A percentile compares a stretch with the other conserved stretches of the same genome.
These are phyloP conservation scores for Chlorella sp. DNA, from an alignment of 139 green algal genomes.

Conservation along the genomic window DNA sequence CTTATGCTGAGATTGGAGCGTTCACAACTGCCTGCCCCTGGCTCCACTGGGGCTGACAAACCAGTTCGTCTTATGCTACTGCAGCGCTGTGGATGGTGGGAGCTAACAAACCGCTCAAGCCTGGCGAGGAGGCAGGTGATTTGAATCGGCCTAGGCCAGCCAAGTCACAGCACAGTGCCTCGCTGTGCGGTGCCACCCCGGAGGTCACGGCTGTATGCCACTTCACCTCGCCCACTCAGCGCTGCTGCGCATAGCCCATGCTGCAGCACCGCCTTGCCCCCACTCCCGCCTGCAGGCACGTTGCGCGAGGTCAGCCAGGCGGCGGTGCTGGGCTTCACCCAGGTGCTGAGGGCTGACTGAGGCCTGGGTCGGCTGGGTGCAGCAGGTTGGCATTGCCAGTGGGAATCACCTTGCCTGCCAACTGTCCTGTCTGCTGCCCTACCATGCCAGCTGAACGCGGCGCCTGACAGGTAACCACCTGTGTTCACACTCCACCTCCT, in stretches of 20 bases:
- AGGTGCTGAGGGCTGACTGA: background rate
- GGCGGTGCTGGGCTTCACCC: slow-evolving; percentile 11
- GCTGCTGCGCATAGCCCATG: too few species aligned
- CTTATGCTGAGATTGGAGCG: too few species aligned
- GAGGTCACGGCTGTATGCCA: too few species aligned
- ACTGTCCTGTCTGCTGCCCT: background rate
- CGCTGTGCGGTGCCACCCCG: too few species aligned
- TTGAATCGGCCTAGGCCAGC: too few species aligned
- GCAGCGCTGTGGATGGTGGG: slow-evolving; percentile 30
- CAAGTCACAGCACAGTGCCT: too few species aligned
- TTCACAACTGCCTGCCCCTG: background rate
- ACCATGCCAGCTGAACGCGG: background rate
- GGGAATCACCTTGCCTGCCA: background rate
- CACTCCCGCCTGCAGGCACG: background rate
- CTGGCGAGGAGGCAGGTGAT: slow-evolving; percentile 26
- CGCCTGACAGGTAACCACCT: too few species aligned
- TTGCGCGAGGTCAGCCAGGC: slow-evolving; percentile 28
- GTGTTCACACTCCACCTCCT: too few species aligned
- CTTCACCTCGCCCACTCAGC: too few species aligned
- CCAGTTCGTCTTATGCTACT: too few species aligned
- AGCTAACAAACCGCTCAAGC: slow-evolving; percentile 24
- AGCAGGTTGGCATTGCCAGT: background rate
- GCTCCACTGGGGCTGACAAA: too few species aligned
- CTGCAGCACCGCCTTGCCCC: background rate
- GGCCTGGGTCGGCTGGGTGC: too few species aligned